These are phyloP conservation scores for Thelonectria blattea DNA, from an alignment of 2,329 filamentous ascomycete genomes.

Conservation along the genomic window DNA sequence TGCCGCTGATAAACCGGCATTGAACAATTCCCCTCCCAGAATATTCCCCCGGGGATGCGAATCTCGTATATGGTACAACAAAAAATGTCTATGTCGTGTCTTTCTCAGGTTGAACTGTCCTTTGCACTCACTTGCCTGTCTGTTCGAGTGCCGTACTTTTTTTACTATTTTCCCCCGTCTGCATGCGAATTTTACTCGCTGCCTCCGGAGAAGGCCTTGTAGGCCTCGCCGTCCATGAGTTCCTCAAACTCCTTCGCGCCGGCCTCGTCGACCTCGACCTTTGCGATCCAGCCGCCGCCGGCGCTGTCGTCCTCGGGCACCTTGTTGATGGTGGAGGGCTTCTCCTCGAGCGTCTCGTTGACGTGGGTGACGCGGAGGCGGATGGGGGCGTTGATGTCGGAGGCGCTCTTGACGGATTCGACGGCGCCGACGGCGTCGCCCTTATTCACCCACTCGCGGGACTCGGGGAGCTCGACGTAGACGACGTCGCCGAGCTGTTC, in stretches of 20 bases:
- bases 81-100: slow-evolving; percentile 25
- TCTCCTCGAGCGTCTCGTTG: slow-evolving; percentile 80
- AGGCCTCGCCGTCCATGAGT: slow-evolving; percentile 79
- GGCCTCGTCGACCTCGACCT: slow-evolving; percentile 76
- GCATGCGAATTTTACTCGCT: slow-evolving; percentile 40
- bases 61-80: slow-evolving; percentile 30
- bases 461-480: slow-evolving; percentile 89
- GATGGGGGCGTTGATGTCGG: slow-evolving; percentile 92
- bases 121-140: not conserved
- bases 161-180: not conserved
- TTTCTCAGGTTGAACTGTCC: slow-evolving; percentile 32
- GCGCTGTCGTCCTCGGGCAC: slow-evolving; percentile 79
- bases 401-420: slow-evolving; percentile 98
- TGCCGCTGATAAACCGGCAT: slow-evolving; percentile 36
- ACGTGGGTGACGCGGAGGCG: slow-evolving; percentile 75
- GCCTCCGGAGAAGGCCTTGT: slow-evolving; percentile 72
- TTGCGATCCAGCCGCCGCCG: slow-evolving; percentile 89
- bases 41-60: slow-evolving; percentile 30
- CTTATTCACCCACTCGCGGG: slow-evolving; percentile 67
- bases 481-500: slow-evolving; percentile 94
- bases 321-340: slow-evolving; percentile 86
- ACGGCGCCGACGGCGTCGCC: slow-evolving; percentile 93
- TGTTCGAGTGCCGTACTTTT: not conserved
- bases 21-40: slow-evolving; percentile 26
- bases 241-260: slow-evolving; percentile 71